Evolutionary conservation across 1,284 basidiomycete species (phyloP).

Genomic region (Marasmius oreades): DNA sequence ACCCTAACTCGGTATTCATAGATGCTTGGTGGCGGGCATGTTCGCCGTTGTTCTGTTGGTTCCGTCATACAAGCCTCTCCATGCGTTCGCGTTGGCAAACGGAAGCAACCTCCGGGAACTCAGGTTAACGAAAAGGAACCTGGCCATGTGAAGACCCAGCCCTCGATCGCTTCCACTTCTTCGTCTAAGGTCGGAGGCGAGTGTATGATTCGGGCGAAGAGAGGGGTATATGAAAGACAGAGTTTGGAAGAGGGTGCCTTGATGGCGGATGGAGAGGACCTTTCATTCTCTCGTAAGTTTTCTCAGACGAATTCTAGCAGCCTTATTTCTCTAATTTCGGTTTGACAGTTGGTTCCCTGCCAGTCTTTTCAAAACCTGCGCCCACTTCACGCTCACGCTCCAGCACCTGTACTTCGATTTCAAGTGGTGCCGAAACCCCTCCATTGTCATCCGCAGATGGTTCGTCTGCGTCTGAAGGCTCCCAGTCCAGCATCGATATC

Average conservation of each 20-base stretch:
- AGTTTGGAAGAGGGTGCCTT: conserved; percentile 64
- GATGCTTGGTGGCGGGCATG: conserved; percentile 76
- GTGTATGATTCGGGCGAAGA: conserved; percentile 60
- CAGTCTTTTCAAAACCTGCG: conserved; percentile 58
- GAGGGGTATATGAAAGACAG: conserved; percentile 59
- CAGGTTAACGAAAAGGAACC: conserved; percentile 20
- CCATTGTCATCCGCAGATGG: conserved; percentile 63
- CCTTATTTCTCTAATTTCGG: neutral
- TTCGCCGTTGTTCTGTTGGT: conserved; percentile 62
- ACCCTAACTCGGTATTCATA: conserved; percentile 24
- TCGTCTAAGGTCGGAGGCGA: conserved; percentile 63
- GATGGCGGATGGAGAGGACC: conserved; percentile 61
- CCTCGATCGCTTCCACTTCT: conserved; percentile 58
- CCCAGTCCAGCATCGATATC: conserved; percentile 73
- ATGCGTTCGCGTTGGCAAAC: conserved; percentile 60
- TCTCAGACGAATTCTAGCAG: too few relatives aligned
- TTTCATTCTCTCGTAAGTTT: conserved; percentile 48
- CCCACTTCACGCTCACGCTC: conserved; percentile 56
- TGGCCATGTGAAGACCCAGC: conserved; percentile 37
- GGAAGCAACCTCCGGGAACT: conserved; percentile 41
- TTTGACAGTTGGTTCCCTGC: conserved; percentile 36
- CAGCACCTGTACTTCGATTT: conserved; percentile 57
- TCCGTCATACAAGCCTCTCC: conserved; percentile 71
- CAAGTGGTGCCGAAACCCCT: conserved; percentile 67
- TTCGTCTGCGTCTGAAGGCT: conserved; percentile 66